These are phyloP conservation scores for Pestalotiopsis sp. DNA, from an alignment of 2,329 filamentous ascomycete genomes.

Conservation along the genomic window DNA sequence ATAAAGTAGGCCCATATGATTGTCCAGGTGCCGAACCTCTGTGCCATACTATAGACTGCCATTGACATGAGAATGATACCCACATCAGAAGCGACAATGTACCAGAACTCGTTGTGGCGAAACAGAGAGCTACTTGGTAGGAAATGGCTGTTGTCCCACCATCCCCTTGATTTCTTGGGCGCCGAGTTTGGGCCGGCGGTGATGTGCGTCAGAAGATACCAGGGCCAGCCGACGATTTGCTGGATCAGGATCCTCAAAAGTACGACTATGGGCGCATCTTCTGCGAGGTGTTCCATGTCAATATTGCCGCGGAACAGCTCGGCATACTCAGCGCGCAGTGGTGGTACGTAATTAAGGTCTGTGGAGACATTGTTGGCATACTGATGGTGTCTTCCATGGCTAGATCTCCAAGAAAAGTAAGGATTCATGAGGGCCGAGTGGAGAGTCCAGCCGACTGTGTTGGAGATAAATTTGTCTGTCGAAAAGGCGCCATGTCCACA, in stretches of 20 bases:
- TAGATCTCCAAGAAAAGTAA: constrained; percentile 19
- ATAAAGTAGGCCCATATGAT: constrained; percentile 61
- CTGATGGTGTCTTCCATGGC: constrained; percentile 20
- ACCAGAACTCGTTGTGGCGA: constrained; percentile 53
- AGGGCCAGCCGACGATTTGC: constrained; percentile 66
- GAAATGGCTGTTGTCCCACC: constrained; percentile 55
- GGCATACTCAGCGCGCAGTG: constrained; percentile 15
- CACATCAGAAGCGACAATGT: constrained; percentile 60
- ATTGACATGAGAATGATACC: constrained; percentile 53
- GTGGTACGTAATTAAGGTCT: constrained; percentile 21
- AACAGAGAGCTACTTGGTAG: constrained; percentile 62
- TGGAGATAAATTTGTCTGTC: constrained; percentile 53
- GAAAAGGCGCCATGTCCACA: constrained; percentile 70
- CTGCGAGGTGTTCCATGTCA: constrained; percentile 36
- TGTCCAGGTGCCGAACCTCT: constrained; percentile 55
- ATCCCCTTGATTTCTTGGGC: constrained; percentile 40
- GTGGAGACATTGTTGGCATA: constrained; percentile 20
- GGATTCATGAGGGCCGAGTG: constrained; percentile 19
- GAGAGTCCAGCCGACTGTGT: constrained; percentile 41
- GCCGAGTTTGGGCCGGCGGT: constrained; percentile 49
- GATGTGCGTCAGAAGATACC: constrained; percentile 63
- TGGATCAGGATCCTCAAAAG: constrained; percentile 57
- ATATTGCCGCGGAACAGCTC: constrained; percentile 12
- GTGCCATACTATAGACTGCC: constrained; percentile 53
- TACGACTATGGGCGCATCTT: constrained; percentile 62